These are phyloP conservation scores for Clavulina sp. DNA, from an alignment of 768 basidiomycete species.

Conservation along the genomic window DNA sequence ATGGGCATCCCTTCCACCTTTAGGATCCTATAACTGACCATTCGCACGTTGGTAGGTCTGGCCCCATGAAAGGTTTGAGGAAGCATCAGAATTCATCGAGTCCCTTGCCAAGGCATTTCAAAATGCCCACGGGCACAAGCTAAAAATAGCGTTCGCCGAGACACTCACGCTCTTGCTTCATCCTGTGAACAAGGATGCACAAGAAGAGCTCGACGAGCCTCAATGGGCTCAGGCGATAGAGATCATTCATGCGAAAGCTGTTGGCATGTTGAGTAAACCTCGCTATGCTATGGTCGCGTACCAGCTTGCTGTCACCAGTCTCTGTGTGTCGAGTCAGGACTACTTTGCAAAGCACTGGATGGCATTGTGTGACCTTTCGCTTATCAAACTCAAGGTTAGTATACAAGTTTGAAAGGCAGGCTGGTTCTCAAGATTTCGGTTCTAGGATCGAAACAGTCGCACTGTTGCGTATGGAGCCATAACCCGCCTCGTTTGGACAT, in stretches of 20 bases:
- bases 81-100: constrained; percentile 81
- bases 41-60: constrained; percentile 80
- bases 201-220: constrained; percentile 91
- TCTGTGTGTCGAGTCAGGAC: constrained; percentile 76
- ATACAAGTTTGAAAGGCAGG: too few relatives aligned
- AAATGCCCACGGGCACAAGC: constrained; percentile 61
- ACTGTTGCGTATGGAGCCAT: constrained; percentile 63
- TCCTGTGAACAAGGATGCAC: constrained; percentile 82
- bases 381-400: constrained; percentile 57
- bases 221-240: constrained; percentile 88
- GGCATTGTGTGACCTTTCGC: constrained; percentile 37
- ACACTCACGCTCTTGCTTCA: constrained; percentile 60
- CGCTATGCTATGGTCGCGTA: constrained; percentile 82
- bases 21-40: not conserved
- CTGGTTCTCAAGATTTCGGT: too few relatives aligned
- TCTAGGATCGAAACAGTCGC: constrained; percentile 66
- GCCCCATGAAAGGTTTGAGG: constrained; percentile 85
- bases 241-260: constrained; percentile 60
- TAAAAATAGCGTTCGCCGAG: constrained; percentile 79
- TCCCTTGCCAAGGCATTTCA: constrained; percentile 67
- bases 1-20: constrained; percentile 4
- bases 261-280: constrained; percentile 72
- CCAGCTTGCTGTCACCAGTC: constrained; percentile 61
- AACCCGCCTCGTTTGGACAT: constrained; percentile 78
- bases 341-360: constrained; percentile 76